These are phyloP conservation scores for Paspalum vaginatum DNA, from an alignment of 176 grass and related monocot genomes.

Conservation along the genomic window DNA sequence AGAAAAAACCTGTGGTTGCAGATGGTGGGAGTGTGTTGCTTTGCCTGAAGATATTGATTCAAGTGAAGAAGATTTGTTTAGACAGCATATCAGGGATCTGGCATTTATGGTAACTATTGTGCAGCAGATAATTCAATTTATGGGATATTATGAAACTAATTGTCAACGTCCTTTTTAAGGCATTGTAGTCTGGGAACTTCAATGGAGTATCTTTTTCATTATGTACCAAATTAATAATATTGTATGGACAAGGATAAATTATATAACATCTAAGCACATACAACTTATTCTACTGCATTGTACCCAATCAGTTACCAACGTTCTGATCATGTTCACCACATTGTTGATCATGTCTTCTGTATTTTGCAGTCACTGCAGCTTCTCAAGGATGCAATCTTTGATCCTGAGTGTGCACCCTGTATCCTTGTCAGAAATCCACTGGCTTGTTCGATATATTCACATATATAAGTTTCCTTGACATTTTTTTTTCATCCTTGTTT, in stretches of 20 bases:
- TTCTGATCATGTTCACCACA: neutral
- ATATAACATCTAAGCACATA: neutral
- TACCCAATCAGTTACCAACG: neutral
- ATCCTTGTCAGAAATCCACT: conserved; percentile 58
- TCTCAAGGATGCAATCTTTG: conserved; percentile 92
- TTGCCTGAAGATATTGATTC: conserved; percentile 86
- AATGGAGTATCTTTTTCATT: neutral
- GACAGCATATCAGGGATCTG: conserved; percentile 78
- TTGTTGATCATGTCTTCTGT: neutral
- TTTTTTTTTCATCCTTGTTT: conserved; percentile 26
- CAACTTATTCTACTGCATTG: neutral
- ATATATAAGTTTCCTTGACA: neutral
- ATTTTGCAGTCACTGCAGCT: conserved; percentile 83
- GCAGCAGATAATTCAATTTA: conserved; percentile 1
- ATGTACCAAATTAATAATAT: neutral
- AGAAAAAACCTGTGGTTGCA: conserved; percentile 42
- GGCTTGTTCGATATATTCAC: conserved; percentile 5
- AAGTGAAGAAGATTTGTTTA: conserved; percentile 74
- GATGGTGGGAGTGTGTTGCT: conserved; percentile 97
- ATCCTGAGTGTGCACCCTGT: conserved; percentile 78
- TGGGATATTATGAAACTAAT: neutral
- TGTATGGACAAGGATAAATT: neutral
- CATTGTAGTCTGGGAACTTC: conserved; percentile 9
- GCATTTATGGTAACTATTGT: conserved; percentile 77
- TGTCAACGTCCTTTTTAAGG: neutral